Base-by-base conservation (phyloP, 208 protist genomes). In the Crithidia sp. region DNA sequence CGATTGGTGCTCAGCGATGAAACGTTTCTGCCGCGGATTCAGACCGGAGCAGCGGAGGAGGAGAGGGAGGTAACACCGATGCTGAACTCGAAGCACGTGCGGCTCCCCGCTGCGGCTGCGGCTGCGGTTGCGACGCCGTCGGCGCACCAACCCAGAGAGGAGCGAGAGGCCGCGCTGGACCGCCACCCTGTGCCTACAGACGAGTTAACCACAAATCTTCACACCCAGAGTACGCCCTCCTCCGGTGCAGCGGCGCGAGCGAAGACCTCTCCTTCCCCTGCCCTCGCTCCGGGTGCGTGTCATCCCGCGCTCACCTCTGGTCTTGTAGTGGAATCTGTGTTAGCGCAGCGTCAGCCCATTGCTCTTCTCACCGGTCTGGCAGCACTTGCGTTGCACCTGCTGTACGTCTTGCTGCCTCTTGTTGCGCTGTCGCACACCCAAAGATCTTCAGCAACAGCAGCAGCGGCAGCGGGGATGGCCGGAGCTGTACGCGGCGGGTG, bases 401-500 rank as follows among this genome's bases (percentile, higher is more conserved):
- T 72, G 7, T 72, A 56, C 47, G 43, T 69, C 13, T 2, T 81
- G 50, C 57, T 67, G 12, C 69, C 76, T 19, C 28, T 81, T 49
- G 16, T 58, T 13, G 50, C 64, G 50, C 49, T 71, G 0, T 37
- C 62, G 14, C 6, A 28, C 28, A 28, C 28, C 28, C 28, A 28
- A 28, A 28, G 0, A 28, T 28, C 28, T 28, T 28, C 28, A 28
- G 28, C 28, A 28, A 28, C 28, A 28, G 28, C 28, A 28, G 28
- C 28, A 28, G 28, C 28, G 28, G 28, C 28, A 28, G 28, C 28
- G 28, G 28, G 28, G 28, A 28, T 28, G 28, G 1, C 28, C 1
- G 28, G 1, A 28, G 28, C 28, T 28, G 28, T 28, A 28, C 45
- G 39, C 14, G 50, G 74, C 17, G 84, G 83, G 19, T 95, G 90